phyloP scores from a whole-genome alignment of 495 filamentous ascomycete species.

The Aspergillus diversus region DNA sequence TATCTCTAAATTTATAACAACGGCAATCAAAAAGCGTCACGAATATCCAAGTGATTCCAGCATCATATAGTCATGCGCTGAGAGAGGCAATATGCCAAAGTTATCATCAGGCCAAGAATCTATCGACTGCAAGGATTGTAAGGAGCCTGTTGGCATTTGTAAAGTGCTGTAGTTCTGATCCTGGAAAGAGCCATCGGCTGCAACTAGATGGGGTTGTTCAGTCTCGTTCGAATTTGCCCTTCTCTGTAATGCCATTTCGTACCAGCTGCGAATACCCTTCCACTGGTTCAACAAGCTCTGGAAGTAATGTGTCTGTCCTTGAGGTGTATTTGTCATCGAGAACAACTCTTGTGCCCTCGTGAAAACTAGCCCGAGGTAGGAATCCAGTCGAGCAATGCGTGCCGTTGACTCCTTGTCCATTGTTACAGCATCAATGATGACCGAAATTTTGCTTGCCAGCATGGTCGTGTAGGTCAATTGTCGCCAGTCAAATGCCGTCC shows the following conservation, averaged over 20 bases:
- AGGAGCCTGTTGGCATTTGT: not conserved
- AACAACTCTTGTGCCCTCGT: constrained; percentile 1
- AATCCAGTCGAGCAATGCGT: constrained; percentile 3
- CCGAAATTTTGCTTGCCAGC: constrained; percentile 10
- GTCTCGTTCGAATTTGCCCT: not conserved
- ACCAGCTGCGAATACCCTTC: constrained; percentile 7
- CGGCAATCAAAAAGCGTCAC: not conserved
- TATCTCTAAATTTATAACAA: too few species aligned
- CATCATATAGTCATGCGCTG: constrained; percentile 1
- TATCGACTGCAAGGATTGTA: not conserved
- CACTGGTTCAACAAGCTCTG: constrained; percentile 5
- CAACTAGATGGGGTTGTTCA: not conserved
- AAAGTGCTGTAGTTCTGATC: not conserved
- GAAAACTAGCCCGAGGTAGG: not conserved
- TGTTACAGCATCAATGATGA: not conserved
- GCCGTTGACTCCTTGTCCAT: constrained; percentile 2
- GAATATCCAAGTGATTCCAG: not conserved
- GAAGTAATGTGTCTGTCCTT: constrained; percentile 6
- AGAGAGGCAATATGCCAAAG: constrained; percentile 7
- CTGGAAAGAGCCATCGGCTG: not conserved
- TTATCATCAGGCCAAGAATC: constrained; percentile 13
- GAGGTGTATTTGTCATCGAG: constrained; percentile 6
- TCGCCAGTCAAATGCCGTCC: constrained; percentile 9
- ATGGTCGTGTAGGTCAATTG: constrained; percentile 5
- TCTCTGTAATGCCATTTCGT: not conserved